Conservation (phyloP, 495 filamentous ascomycete species). For the Neurospora sp. region DNA sequence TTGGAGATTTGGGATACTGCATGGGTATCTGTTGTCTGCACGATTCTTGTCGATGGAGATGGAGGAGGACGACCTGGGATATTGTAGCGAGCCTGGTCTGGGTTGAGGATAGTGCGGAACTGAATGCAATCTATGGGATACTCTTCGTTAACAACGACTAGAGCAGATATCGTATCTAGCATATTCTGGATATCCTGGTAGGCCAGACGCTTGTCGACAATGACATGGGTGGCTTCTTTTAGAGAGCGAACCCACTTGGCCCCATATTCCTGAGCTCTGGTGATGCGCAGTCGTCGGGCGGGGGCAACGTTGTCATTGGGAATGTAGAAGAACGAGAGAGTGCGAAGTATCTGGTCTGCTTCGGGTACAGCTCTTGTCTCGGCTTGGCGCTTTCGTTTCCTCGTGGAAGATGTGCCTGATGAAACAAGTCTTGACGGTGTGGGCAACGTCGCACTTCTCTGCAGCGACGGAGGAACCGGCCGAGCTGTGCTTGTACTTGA, state of each 20-base stretch:
- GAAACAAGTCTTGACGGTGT: neutral
- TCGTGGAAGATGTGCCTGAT: slow-evolving; percentile 14
- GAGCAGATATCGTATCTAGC: slow-evolving; percentile 45
- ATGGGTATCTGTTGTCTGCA: slow-evolving; percentile 4
- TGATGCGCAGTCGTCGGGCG: slow-evolving; percentile 57
- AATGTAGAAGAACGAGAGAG: slow-evolving; percentile 63
- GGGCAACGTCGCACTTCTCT: slow-evolving; percentile 16
- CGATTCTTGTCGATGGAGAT: neutral
- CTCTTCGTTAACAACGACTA: slow-evolving; percentile 53
- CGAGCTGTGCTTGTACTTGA: slow-evolving; percentile 8
- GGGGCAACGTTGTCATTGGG: slow-evolving; percentile 66
- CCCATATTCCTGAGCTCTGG: slow-evolving; percentile 66
- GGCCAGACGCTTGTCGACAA: slow-evolving; percentile 62
- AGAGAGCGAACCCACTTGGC: slow-evolving; percentile 38
- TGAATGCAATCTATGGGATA: slow-evolving; percentile 74
- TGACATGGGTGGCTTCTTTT: slow-evolving; percentile 53
- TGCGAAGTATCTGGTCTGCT: slow-evolving; percentile 54
- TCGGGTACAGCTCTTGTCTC: slow-evolving; percentile 41
- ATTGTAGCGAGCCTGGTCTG: slow-evolving; percentile 48
- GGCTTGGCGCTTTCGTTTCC: slow-evolving; percentile 42
- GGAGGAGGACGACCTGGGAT: slow-evolving; percentile 31
- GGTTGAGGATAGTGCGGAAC: slow-evolving; percentile 46
- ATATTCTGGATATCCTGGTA: slow-evolving; percentile 56
- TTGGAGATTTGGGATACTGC: slow-evolving; percentile 17
- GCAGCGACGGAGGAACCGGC: slow-evolving; percentile 4